Evolutionary conservation across 2,329 filamentous ascomycete species (phyloP), one percentile per base, ranked within the genome.

Genomic region (Stenocarpella maydis): DNA sequence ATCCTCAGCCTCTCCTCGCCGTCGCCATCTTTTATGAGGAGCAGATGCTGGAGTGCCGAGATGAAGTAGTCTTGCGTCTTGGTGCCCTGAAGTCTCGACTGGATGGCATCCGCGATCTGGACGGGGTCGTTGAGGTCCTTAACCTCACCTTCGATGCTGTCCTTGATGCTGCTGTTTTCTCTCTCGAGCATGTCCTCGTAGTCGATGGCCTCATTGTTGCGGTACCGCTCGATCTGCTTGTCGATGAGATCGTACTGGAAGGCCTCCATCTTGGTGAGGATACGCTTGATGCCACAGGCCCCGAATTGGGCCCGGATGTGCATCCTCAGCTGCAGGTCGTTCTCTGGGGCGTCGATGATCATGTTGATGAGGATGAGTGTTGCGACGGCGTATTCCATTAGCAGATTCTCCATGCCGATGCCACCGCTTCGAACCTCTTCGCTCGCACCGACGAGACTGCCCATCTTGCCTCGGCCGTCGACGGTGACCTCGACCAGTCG

Each of bases 181-280:
- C 91, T 88, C 80, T 98, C 95, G 55, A 98, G 88, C 81, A 98
- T 91, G 79, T 98, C 96, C 82, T 99, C 96, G 78, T 98, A 98
- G 83, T 99, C 96, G 79, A 98, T 97, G 67, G 94, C 94, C 81
- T 98, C 95, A 78, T 98, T 98, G 72, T 92, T 91, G 69, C 93
- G 90, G 84, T 96, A 99, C 66, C 91, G 90, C 79, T 98, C 95
- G 76, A 98, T 92, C 83, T 99, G 96, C 86, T 98, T 98, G 86
- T 98, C 95, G 74, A 99, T 96, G 75, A 97, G 89, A 75, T 99
- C 96, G 82, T 98, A 99, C 80, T 98, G 95, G 84, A 99, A 98
- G 52, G 89, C 92, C 80, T 97, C 95, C 96, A 98, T 98, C 87
- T 98, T 99, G 74, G 87, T 91, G 81, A 98, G 84, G 75, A 98